Conservation (phyloP, 495 filamentous ascomycete species). For the Penicillium fimorum region DNA sequence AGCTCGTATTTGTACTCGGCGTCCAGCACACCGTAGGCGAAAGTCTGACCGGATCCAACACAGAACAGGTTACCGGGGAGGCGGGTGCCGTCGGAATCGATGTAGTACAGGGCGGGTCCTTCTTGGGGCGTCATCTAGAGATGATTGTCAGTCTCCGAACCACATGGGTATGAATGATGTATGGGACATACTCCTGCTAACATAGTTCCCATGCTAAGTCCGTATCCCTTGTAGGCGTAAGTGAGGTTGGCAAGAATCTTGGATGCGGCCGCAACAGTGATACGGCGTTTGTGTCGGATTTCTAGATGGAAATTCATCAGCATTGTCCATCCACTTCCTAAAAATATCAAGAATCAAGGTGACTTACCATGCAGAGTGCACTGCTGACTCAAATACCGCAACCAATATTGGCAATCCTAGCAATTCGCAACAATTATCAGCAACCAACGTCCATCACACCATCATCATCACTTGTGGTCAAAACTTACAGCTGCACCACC, state of each 20-base stretch:
- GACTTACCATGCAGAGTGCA: conserved; percentile 82
- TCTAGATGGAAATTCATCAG: conserved; percentile 39
- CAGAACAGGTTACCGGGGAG: conserved; percentile 95
- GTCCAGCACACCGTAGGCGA: conserved; percentile 96
- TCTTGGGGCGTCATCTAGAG: conserved; percentile 74
- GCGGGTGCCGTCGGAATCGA: conserved; percentile 95
- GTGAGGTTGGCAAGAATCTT: conserved; percentile 99
- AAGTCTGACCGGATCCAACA: conserved; percentile 96
- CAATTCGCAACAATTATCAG: conserved; percentile 16
- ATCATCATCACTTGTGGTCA: neutral
- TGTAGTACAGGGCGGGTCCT: conserved; percentile 97
- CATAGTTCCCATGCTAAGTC: conserved; percentile 98
- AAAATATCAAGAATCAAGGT: neutral
- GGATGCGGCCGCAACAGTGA: conserved; percentile 92
- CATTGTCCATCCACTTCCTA: neutral
- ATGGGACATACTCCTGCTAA: conserved; percentile 74
- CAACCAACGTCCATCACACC: conserved; percentile 3
- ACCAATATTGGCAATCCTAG: conserved; percentile 98
- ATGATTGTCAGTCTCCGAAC: conserved; percentile 4
- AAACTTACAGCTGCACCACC: conserved; percentile 84
- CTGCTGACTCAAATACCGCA: conserved; percentile 97
- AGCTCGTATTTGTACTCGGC: conserved; percentile 91
- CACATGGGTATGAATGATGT: neutral
- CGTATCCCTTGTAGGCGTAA: conserved; percentile 97
- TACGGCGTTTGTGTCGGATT: conserved; percentile 97